A percentile compares a stretch with the other conserved stretches of the same genome.
Conservation (phyloP, 768 basidiomycete genomes). For the Glaciozyma antarctica region DNA sequence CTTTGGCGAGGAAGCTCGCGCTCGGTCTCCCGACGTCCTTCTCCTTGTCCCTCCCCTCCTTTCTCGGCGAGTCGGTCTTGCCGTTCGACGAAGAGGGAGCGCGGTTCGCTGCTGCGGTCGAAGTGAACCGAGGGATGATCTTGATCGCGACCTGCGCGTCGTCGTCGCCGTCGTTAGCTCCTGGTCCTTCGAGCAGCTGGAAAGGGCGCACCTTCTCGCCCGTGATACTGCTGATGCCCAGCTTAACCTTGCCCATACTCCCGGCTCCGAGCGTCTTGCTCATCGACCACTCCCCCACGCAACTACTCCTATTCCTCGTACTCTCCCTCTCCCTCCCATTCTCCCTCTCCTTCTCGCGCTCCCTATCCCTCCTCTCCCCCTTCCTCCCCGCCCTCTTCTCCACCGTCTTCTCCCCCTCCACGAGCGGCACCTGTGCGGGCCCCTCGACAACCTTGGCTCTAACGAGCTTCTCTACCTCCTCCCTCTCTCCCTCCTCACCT, state of each 20-base stretch:
- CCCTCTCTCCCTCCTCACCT: not conserved
- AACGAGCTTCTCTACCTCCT: not conserved
- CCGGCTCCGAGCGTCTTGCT: constrained; percentile 95
- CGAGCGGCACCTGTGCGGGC: not conserved
- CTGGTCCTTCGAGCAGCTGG: not conserved
- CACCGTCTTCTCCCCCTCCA: not conserved
- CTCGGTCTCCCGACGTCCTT: constrained; percentile 38
- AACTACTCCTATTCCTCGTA: constrained; percentile 33
- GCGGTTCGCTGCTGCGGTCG: constrained; percentile 48
- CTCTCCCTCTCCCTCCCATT: constrained; percentile 2
- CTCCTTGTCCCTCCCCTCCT: not conserved
- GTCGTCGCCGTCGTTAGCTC: constrained; percentile 6
- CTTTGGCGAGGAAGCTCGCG: constrained; percentile 56
- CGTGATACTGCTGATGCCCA: constrained; percentile 76
- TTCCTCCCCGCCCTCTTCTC: not conserved
- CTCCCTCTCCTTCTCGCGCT: constrained; percentile 5
- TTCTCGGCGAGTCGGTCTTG: constrained; percentile 5
- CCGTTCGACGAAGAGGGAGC: not conserved
- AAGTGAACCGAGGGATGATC: constrained; percentile 80
- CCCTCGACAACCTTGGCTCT: not conserved
- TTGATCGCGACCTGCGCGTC: constrained; percentile 84
- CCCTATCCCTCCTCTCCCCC: not conserved
- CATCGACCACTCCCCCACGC: constrained; percentile 87
- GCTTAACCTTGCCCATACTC: constrained; percentile 98
- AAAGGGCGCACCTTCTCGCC: constrained; percentile 71